Conservation (phyloP, 495 filamentous ascomycete species). For the Annulohypoxylon maeteangense region DNA sequence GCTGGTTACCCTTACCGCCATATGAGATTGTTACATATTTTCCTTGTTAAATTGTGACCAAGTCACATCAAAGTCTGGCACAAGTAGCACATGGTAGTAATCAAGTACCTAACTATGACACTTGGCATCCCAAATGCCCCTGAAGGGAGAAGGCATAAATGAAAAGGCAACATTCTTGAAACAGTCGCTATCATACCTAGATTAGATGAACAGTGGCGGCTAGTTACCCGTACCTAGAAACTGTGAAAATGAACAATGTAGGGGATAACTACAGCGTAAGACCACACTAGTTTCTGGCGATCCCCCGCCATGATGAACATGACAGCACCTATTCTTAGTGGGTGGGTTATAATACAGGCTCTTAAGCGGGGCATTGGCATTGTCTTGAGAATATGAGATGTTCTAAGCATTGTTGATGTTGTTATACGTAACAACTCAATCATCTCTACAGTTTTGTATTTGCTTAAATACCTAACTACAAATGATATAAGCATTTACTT, state of each 20-base stretch:
- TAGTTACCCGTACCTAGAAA: no score
- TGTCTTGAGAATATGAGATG: background rate
- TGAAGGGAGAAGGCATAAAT: background rate
- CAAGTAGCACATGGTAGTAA: background rate
- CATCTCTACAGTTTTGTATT: no score
- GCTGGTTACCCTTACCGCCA: background rate
- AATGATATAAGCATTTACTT: no score
- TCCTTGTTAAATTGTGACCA: background rate
- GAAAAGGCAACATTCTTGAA: background rate
- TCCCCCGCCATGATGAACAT: constrained; percentile 27
- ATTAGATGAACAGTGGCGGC: background rate
- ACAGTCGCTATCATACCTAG: background rate
- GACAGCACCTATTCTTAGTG: constrained; percentile 6
- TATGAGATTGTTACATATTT: background rate
- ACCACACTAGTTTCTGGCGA: constrained; percentile 8
- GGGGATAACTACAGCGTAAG: no score
- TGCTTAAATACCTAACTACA: no score
- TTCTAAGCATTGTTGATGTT: background rate
- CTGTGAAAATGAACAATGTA: no score
- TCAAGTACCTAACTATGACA: background rate
- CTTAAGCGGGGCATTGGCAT: constrained; percentile 14
- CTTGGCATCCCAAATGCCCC: constrained; percentile 5
- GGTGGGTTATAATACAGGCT: constrained; percentile 9
- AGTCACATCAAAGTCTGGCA: background rate
- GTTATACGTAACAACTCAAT: no score